Evolutionary conservation across 2,329 filamentous ascomycete species (phyloP).

Genomic region (Colletotrichum limetticola): DNA sequence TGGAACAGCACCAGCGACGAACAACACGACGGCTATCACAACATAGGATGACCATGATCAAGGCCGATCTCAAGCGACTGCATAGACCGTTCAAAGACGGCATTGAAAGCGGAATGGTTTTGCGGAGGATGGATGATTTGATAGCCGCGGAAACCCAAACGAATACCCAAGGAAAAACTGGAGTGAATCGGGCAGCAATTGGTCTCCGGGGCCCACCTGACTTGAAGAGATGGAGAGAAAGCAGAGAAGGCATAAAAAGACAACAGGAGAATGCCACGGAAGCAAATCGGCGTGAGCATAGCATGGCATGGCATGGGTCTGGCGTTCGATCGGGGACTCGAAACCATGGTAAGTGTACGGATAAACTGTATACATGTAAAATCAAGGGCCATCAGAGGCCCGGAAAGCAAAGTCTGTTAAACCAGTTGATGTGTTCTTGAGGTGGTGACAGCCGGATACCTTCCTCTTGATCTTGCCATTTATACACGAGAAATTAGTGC

Average conservation of each 20-base stretch:
- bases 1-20: constrained; percentile 34
- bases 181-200: neutral
- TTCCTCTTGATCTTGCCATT: neutral
- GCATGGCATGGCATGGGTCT: constrained; percentile 7
- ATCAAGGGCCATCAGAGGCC: neutral
- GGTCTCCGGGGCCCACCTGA: neutral
- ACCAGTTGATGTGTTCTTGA: neutral
- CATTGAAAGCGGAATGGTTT: neutral
- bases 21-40: constrained; percentile 42
- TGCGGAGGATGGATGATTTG: neutral
- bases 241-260: neutral
- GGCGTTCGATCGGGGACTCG: constrained; percentile 13
- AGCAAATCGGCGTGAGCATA: neutral
- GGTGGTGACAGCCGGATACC: too few relatives aligned
- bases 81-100: too few relatives aligned
- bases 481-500: neutral
- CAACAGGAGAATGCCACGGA: neutral
- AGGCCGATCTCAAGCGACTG: neutral
- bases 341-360: constrained; percentile 6
- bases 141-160: neutral
- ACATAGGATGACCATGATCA: constrained; percentile 37
- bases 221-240: neutral
- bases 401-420: neutral
- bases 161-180: neutral
- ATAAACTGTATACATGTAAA: constrained; percentile 15